These are phyloP conservation scores for Chlorella vulgaris DNA, from an alignment of 139 green algal species.

Conservation along the genomic window DNA sequence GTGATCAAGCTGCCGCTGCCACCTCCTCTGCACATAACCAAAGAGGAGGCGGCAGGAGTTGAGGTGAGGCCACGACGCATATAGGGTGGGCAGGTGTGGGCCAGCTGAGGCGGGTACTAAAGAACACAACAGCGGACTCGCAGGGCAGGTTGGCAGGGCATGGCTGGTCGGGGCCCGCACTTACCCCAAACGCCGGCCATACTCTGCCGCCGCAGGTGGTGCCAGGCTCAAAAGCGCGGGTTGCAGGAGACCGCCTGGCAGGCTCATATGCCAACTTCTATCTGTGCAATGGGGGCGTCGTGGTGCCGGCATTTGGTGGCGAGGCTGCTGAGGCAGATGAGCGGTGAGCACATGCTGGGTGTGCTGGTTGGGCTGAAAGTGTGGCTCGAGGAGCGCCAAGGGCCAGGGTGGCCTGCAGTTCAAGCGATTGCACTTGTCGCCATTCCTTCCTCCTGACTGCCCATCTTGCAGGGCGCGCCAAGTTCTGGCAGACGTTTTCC, in stretches of 20 bases:
- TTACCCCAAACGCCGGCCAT: too few relatives aligned
- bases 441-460: too few relatives aligned
- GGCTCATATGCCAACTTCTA: slow-evolving; percentile 85
- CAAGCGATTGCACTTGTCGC: too few relatives aligned
- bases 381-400: neutral
- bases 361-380: neutral
- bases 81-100: too few relatives aligned
- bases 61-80: neutral
- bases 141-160: too few relatives aligned
- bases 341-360: neutral
- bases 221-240: slow-evolving; percentile 26
- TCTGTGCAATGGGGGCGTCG: slow-evolving; percentile 69
- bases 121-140: neutral
- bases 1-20: slow-evolving; percentile 76
- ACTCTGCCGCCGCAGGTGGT: neutral
- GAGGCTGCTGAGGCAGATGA: slow-evolving; percentile 22
- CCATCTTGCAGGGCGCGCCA: slow-evolving; percentile 35
- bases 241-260: slow-evolving; percentile 53
- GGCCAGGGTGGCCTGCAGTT: too few relatives aligned
- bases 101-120: too few relatives aligned
- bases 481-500: slow-evolving; percentile 47
- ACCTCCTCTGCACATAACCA: slow-evolving; percentile 51
- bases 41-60: slow-evolving; percentile 52
- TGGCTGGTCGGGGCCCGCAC: too few relatives aligned
- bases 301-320: slow-evolving; percentile 55